Base-by-base conservation (phyloP, 495 filamentous ascomycete species). In the Ramalina intermedia region DNA sequence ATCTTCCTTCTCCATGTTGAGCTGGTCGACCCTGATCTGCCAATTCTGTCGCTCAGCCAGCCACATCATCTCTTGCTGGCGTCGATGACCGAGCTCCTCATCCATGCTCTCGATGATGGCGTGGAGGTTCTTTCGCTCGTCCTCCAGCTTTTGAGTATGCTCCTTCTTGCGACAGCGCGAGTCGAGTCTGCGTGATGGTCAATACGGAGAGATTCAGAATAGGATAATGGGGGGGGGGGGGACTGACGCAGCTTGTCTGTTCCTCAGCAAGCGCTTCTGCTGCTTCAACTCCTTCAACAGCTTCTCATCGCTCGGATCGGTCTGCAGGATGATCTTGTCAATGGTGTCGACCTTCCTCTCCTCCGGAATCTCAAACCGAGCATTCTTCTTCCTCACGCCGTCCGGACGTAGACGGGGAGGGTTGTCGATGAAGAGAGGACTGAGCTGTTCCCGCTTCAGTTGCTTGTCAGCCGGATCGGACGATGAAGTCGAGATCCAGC, bases 361-460 rank as follows among this genome's bases (percentile, higher is more conserved):
- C 11, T 85, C 80, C 4, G 91, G 91, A 52, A 99, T 96, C 61
- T 96, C 91, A 66, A 99, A 95, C 41, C 93, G 82, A 56, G 90
- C 90, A 58, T 99, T 99, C 82, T 96, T 96, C 81, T 99, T 99
- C 55, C 93, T 80, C 67, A 96, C 94, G 43, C 91, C 91, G 60
- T 94, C 90, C 55, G 88, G 80, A 55, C 88, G 76, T 62, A 89
- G 72, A 45, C 54, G 52, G 38, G 90, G 83, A 49, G 87, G 86
- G 66, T 84, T 83, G 39, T 87, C 82, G 46, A 84, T 76, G 61
- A 82, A 86, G 46, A 73, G 65, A 5, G 87, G 85, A 61, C 81
- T 90, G 37, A 75, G 73, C 42, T 78, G 71, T 64, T 79, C 77
- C 57, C 85, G 78, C 68, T 84, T 90, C 5, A 79, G 70, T 63